phyloP scores from a whole-genome alignment of 345 rosid genomes.

The Salix dunnii region DNA sequence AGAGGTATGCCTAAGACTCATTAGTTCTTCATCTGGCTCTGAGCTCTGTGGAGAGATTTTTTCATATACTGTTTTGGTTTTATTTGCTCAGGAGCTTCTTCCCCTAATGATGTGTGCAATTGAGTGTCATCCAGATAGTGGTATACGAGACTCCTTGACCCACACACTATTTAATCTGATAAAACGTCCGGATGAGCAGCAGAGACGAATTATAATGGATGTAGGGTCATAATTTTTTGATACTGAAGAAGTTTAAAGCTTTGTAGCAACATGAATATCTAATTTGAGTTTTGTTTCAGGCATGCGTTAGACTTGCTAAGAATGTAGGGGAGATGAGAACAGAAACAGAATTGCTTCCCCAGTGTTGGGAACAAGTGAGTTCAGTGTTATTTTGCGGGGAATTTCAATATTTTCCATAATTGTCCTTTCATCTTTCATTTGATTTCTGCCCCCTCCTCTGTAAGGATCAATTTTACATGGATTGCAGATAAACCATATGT shows the following conservation, averaged over 20 bases:
- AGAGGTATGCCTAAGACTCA: slow-evolving; percentile 54
- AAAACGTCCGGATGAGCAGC: slow-evolving; percentile 97
- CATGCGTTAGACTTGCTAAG: slow-evolving; percentile 86
- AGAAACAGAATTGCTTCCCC: slow-evolving; percentile 93
- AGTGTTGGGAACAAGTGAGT: slow-evolving; percentile 98
- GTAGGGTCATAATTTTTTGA: slow-evolving; percentile 41
- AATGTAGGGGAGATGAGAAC: slow-evolving; percentile 99
- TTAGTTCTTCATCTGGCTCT: not conserved
- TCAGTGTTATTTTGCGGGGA: slow-evolving; percentile 20
- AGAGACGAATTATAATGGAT: slow-evolving; percentile 91
- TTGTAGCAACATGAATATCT: slow-evolving; percentile 7
- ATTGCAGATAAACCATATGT: slow-evolving; percentile 83
- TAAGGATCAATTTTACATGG: slow-evolving; percentile 21
- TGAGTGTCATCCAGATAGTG: slow-evolving; percentile 86
- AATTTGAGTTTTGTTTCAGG: slow-evolving; percentile 49
- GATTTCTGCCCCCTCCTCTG: not conserved
- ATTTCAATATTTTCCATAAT: slow-evolving; percentile 8
- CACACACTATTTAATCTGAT: slow-evolving; percentile 90
- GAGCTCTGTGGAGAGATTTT: slow-evolving; percentile 1
- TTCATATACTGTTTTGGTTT: slow-evolving; percentile 14
- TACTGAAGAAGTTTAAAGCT: slow-evolving; percentile 8
- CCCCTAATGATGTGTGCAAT: slow-evolving; percentile 98
- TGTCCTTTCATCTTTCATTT: not conserved
- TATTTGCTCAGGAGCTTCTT: slow-evolving; percentile 71
- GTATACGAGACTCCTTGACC: slow-evolving; percentile 83